A percentile compares a stretch with the other conserved stretches of the same genome.
These are phyloP conservation scores for Zygoascus flipseniorum DNA, from an alignment of 805 yeast genomes.

Conservation along the genomic window DNA sequence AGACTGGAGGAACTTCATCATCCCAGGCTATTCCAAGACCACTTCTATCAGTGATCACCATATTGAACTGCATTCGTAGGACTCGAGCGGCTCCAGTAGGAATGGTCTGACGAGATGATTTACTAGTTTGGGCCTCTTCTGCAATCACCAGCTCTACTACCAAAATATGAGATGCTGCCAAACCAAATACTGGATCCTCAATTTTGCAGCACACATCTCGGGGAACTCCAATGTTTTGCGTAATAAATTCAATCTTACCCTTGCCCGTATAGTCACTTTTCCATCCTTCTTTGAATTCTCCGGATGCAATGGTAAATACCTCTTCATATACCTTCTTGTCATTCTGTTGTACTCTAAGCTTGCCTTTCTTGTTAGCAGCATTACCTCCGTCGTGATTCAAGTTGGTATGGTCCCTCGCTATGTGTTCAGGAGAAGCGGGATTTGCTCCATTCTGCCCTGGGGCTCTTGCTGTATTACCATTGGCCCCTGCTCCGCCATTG, in stretches of 20 bases:
- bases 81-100: constrained; percentile 91
- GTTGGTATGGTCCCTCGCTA: not conserved
- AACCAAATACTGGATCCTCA: constrained; percentile 71
- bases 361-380: constrained; percentile 22
- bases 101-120: constrained; percentile 26
- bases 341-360: constrained; percentile 4
- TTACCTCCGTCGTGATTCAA: not conserved
- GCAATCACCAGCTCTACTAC: constrained; percentile 90
- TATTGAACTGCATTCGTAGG: constrained; percentile 84
- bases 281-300: constrained; percentile 90
- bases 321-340: constrained; percentile 42
- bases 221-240: constrained; percentile 23
- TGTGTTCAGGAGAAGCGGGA: not conserved
- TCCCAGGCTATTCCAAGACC: constrained; percentile 98
- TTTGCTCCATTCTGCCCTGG: constrained; percentile 1
- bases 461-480: constrained; percentile 3
- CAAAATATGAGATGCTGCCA: constrained; percentile 65
- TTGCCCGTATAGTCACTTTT: constrained; percentile 75
- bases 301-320: constrained; percentile 60
- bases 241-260: constrained; percentile 65
- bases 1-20: constrained; percentile 97
- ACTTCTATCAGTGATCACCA: constrained; percentile 78
- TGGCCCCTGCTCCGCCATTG: not conserved
- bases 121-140: constrained; percentile 48
- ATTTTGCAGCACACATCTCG: constrained; percentile 71